Evolutionary conservation across 768 basidiomycete species (phyloP).

Genomic region (Pulveroboletus sp.): DNA sequence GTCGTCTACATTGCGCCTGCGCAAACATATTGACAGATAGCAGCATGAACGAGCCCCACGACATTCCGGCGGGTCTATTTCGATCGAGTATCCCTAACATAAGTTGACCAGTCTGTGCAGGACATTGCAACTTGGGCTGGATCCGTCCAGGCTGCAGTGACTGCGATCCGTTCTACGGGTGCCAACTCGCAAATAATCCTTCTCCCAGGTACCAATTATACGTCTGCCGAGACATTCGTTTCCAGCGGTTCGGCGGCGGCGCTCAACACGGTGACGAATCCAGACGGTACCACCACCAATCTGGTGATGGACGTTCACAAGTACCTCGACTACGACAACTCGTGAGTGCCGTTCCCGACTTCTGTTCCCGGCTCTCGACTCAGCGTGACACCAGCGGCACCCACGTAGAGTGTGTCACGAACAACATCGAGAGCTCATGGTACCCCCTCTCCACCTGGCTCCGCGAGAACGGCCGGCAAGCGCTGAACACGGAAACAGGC

Average conservation of each 20-base stretch:
- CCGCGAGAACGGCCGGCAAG: conserved; percentile 46
- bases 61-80: conserved; percentile 37
- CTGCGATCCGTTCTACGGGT: conserved; percentile 50
- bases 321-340: conserved; percentile 55
- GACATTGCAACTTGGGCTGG: conserved; percentile 46
- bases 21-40: not conserved
- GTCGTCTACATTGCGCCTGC: conserved; percentile 8
- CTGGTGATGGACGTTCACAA: conserved; percentile 63
- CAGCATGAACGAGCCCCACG: conserved; percentile 65
- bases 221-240: conserved; percentile 48
- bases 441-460: conserved; percentile 47
- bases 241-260: conserved; percentile 49
- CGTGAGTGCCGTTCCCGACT: conserved; percentile 27
- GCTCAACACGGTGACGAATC: conserved; percentile 42
- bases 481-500: conserved; percentile 59
- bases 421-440: conserved; percentile 49
- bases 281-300: conserved; percentile 41
- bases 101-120: not conserved
- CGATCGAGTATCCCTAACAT: not conserved
- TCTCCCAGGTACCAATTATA: conserved; percentile 56
- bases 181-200: conserved; percentile 55
- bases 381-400: conserved; percentile 31
- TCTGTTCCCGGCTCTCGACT: not conserved
- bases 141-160: conserved; percentile 55
- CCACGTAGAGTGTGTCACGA: conserved; percentile 46